phyloP scores from a whole-genome alignment of 306 rosid genomes.

The Quercus alba region DNA sequence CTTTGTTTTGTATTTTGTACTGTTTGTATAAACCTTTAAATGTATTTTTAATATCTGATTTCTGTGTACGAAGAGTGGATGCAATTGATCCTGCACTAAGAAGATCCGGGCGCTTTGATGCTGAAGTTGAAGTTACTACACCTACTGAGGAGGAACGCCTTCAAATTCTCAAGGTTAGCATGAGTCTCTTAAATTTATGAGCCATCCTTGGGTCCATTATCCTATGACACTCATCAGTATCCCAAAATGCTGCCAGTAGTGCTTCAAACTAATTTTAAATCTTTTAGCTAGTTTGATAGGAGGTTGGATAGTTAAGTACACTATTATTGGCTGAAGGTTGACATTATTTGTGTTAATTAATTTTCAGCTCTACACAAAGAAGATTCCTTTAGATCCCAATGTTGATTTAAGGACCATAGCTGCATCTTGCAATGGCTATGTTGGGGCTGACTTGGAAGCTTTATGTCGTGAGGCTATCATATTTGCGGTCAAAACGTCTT shows the following conservation, averaged over 20 bases:
- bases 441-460: slow-evolving; percentile 93
- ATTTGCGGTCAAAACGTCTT: slow-evolving; percentile 49
- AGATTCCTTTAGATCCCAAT: slow-evolving; percentile 48
- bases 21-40: too few species aligned
- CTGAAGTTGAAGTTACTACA: slow-evolving; percentile 80
- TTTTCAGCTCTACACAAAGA: slow-evolving; percentile 80
- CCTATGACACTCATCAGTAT: not conserved
- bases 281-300: not conserved
- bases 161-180: slow-evolving; percentile 77
- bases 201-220: not conserved
- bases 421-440: slow-evolving; percentile 87
- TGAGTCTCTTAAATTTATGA: not conserved
- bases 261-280: not conserved
- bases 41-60: slow-evolving; percentile 9
- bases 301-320: slow-evolving; percentile 13
- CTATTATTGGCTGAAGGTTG: not conserved
- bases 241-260: not conserved
- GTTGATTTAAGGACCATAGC: slow-evolving; percentile 67
- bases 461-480: slow-evolving; percentile 70
- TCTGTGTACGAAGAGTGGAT: slow-evolving; percentile 50
- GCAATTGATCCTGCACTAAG: slow-evolving; percentile 89
- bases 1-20: too few species aligned
- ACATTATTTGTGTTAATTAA: slow-evolving; percentile 10
- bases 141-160: slow-evolving; percentile 77
- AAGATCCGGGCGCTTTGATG: slow-evolving; percentile 85